Evolutionary conservation across 768 basidiomycete species (phyloP).

Genomic region (Russula sp.): DNA sequence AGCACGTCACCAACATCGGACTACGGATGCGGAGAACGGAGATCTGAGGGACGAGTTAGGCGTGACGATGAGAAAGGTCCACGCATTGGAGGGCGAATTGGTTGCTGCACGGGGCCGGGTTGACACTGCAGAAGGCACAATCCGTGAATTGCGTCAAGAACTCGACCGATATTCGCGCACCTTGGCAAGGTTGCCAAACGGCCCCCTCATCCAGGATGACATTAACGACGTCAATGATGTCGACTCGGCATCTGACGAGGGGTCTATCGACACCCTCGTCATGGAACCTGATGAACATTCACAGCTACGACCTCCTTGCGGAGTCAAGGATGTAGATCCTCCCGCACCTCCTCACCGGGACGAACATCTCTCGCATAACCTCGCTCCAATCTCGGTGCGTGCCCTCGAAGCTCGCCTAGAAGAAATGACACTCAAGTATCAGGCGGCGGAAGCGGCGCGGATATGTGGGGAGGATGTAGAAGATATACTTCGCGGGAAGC

Average conservation of each 20-base stretch:
- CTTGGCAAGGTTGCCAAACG: background rate
- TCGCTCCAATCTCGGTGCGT: background rate
- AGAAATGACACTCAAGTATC: constrained; percentile 16
- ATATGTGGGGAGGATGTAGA: constrained; percentile 20
- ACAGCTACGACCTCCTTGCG: background rate
- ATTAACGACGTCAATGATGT: constrained; percentile 6
- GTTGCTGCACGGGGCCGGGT: constrained; percentile 1
- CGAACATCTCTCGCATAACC: background rate
- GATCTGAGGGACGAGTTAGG: constrained; percentile 12
- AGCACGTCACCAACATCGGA: constrained; percentile 6
- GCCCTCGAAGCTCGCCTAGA: constrained; percentile 11
- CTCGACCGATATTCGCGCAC: constrained; percentile 1
- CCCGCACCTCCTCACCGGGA: background rate
- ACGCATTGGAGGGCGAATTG: constrained; percentile 17
- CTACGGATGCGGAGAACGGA: constrained; percentile 7
- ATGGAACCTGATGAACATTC: constrained; percentile 8
- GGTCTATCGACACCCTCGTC: constrained; percentile 19
- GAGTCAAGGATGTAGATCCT: constrained; percentile 1
- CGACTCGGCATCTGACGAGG: constrained; percentile 16
- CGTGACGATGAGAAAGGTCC: constrained; percentile 1
- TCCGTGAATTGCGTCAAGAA: constrained; percentile 12
- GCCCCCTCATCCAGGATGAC: background rate
- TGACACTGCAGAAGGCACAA: constrained; percentile 6
- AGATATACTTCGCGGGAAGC: constrained; percentile 9
- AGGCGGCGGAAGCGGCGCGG: constrained; percentile 21